phyloP scores from a whole-genome alignment of 495 filamentous ascomycete genomes.

The Penicillium goetzii region DNA sequence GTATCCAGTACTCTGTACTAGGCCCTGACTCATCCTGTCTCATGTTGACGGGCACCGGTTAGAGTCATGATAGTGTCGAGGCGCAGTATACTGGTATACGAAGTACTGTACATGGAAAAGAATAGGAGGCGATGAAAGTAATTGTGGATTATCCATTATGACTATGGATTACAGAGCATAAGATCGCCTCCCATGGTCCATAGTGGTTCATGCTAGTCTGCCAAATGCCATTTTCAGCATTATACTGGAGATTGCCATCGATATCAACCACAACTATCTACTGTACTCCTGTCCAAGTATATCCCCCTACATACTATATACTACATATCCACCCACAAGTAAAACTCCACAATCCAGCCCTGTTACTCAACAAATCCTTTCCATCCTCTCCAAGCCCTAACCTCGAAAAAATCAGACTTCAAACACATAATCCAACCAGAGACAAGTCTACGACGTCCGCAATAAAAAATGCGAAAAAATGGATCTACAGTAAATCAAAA shows the following conservation, averaged over 20 bases:
- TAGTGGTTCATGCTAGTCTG: neutral
- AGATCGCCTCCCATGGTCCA: neutral
- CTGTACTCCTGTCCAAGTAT: neutral
- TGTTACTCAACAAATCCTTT: neutral
- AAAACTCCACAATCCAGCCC: too few species aligned
- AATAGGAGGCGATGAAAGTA: neutral
- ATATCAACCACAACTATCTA: neutral
- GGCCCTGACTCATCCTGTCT: conserved; percentile 36
- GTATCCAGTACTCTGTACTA: conserved; percentile 1
- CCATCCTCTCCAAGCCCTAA: neutral
- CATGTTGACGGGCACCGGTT: conserved; percentile 26
- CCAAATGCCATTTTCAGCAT: neutral
- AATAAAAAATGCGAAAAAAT: neutral
- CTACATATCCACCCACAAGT: neutral
- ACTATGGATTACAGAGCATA: neutral
- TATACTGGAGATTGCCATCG: neutral
- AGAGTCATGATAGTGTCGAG: neutral
- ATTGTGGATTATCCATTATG: neutral
- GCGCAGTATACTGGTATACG: neutral
- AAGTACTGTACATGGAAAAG: neutral
- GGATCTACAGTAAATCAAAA: neutral
- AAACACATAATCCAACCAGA: neutral
- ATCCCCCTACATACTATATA: neutral
- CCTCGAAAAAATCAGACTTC: too few species aligned
- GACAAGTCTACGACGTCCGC: neutral